Base-by-base conservation (phyloP, 1,284 basidiomycete genomes). In the Stygiomarasmius scandens region DNA sequence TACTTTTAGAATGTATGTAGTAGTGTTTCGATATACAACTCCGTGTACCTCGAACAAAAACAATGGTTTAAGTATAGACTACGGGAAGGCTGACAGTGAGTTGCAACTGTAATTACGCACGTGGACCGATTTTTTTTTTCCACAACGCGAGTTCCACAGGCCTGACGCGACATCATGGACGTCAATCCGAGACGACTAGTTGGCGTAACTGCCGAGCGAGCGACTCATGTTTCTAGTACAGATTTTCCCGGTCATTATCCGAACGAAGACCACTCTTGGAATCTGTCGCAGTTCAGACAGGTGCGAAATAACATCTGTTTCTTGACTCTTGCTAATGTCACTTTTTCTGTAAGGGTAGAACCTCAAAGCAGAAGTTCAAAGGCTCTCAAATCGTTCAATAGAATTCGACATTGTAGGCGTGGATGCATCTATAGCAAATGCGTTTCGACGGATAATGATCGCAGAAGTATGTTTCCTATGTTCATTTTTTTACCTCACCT, bases 321-420 rank as follows among this genome's bases (percentile, higher is more conserved):
- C n/a, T 9, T 32, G 34, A 44, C 62, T 41, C 36, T 43, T 20
- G 46, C 19, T 45, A 46, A 41, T 46, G 43, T 29, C 12, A 34
- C 49, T 47, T 49, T 51, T 57, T 62, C 64, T 67, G 69, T 59
- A 73, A 75, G 71, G 67, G 65, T 70, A 95, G 92, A 87, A 82
- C 68, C 76, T 96, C 56, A 78, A 80, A 64, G 84, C 95, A 8
- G 81, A 86, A 49, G 81, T 96, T 29, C 87, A 90, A 62, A 81
- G 90, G 50, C 75, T 96, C 43, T 95, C 94, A 2, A 83, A 90
- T 47, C 82, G 88, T 2, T 88, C 89, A 3, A 85, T 97, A 62
- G 96, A 98, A 67, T 96, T 99, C 71, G 96, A 99, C 75, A 77
- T 99, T 25, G 85, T 98, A 57, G 96, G 97, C 8, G 91, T 98